Evolutionary conservation across 2,329 filamentous ascomycete genomes (phyloP).

Genomic region (Dactylonectria estremocensis): DNA sequence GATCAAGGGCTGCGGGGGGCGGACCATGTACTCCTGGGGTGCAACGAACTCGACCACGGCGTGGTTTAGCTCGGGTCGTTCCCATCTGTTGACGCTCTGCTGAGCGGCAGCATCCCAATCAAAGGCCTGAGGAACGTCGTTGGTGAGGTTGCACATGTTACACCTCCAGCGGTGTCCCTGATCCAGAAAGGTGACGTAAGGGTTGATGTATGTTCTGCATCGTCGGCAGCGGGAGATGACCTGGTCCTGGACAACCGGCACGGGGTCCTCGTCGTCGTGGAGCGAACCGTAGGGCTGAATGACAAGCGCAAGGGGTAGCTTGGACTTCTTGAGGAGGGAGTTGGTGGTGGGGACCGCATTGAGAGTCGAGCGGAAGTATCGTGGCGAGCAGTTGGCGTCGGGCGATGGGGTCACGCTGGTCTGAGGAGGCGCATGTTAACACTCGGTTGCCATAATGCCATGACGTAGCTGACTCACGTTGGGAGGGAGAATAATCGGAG

Average conservation of each 20-base stretch:
- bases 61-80: constrained; percentile 93
- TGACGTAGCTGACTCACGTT: constrained; percentile 76
- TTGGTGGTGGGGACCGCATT: constrained; percentile 95
- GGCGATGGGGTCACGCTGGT: constrained; percentile 93
- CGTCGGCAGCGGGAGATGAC: constrained; percentile 96
- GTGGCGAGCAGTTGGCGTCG: constrained; percentile 90
- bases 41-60: constrained; percentile 98
- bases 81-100: constrained; percentile 92
- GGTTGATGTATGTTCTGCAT: constrained; percentile 98
- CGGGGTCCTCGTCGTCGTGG: constrained; percentile 91
- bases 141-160: constrained; percentile 99
- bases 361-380: constrained; percentile 95
- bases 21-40: constrained; percentile 99
- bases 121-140: constrained; percentile 98
- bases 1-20: constrained; percentile 93
- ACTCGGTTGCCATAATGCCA: constrained; percentile 5
- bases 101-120: constrained; percentile 97
- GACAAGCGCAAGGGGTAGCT: constrained; percentile 93
- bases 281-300: constrained; percentile 96
- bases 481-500: constrained; percentile 89
- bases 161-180: constrained; percentile 98
- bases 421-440: constrained; percentile 66
- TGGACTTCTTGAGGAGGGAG: constrained; percentile 95
- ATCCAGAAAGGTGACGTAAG: constrained; percentile 95
- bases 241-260: constrained; percentile 95